Evolutionary conservation across 202 grass and related monocot genomes (phyloP).

Genomic region (Hordeum pubiflorum): DNA sequence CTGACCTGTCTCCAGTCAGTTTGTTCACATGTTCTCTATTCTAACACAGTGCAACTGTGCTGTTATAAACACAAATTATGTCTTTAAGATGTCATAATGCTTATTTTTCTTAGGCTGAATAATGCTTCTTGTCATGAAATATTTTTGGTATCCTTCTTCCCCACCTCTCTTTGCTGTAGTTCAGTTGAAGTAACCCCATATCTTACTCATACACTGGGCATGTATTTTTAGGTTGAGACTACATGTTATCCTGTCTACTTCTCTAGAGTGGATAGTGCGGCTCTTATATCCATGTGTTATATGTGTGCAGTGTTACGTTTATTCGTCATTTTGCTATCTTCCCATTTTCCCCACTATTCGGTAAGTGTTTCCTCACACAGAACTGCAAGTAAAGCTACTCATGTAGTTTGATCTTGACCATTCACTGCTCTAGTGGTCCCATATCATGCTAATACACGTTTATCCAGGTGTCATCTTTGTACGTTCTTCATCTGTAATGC

Average conservation of each 20-base stretch:
- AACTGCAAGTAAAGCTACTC: not conserved
- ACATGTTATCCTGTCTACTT: not conserved
- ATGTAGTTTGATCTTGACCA: not conserved
- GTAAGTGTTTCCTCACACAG: not conserved
- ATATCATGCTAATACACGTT: not conserved
- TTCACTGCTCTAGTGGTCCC: not conserved
- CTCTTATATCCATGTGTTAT: not conserved
- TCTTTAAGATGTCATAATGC: not conserved
- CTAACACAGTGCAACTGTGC: slow-evolving; percentile 2
- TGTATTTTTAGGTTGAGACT: slow-evolving; percentile 18
- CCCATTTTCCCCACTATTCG: not conserved
- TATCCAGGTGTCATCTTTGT: not conserved
- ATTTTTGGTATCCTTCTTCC: not conserved
- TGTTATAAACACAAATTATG: slow-evolving; percentile 2
- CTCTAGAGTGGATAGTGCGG: not conserved
- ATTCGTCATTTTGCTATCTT: not conserved
- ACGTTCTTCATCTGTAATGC: not conserved
- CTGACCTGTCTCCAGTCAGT: slow-evolving; percentile 31
- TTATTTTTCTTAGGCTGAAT: not conserved
- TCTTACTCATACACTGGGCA: not conserved
- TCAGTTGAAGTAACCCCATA: not conserved
- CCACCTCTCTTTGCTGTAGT: not conserved
- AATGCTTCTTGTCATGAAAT: slow-evolving; percentile 5
- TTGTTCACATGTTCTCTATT: slow-evolving; percentile 14
- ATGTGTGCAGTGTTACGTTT: not conserved